Evolutionary conservation across 2,329 filamentous ascomycete genomes (phyloP).

Genomic region (Ustulina deusta): DNA sequence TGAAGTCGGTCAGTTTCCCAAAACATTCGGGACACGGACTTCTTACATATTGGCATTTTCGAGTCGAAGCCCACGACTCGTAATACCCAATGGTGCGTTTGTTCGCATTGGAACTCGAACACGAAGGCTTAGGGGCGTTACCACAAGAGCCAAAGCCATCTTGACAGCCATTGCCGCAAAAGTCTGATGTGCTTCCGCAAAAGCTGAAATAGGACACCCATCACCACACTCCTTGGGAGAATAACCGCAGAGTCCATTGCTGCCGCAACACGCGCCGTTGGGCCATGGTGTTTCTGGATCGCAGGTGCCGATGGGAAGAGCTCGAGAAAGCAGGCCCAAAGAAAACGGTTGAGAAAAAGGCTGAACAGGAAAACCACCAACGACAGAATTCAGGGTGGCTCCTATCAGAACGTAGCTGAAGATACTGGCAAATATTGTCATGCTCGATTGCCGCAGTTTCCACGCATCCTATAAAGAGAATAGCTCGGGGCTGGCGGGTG

Average conservation of each 20-base stretch:
- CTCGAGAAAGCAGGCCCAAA: no score
- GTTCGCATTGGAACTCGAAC: not conserved
- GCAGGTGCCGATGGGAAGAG: no score
- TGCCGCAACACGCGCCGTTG: not conserved
- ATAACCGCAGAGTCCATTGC: not conserved
- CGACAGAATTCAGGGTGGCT: no score
- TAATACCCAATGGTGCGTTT: slow-evolving; percentile 53
- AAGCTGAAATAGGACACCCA: not conserved
- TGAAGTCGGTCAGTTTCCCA: no score
- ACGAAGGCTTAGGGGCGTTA: not conserved
- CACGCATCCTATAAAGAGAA: no score
- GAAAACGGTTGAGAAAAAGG: no score
- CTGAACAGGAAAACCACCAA: no score
- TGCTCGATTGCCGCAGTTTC: no score
- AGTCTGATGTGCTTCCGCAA: not conserved
- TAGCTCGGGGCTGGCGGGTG: no score
- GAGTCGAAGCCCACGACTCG: slow-evolving; percentile 47
- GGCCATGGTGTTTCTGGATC: not conserved
- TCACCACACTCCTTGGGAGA: not conserved
- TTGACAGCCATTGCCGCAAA: not conserved
- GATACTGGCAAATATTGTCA: no score
- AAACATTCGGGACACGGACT: no score
- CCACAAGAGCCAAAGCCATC: not conserved
- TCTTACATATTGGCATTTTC: slow-evolving; percentile 42
- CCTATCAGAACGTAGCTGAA: no score